Percentiles rank a stretch among this genome's conserved stretches.
These are phyloP conservation scores for Colletotrichum godetiae DNA, from an alignment of 2,329 filamentous ascomycete genomes.

Conservation along the genomic window DNA sequence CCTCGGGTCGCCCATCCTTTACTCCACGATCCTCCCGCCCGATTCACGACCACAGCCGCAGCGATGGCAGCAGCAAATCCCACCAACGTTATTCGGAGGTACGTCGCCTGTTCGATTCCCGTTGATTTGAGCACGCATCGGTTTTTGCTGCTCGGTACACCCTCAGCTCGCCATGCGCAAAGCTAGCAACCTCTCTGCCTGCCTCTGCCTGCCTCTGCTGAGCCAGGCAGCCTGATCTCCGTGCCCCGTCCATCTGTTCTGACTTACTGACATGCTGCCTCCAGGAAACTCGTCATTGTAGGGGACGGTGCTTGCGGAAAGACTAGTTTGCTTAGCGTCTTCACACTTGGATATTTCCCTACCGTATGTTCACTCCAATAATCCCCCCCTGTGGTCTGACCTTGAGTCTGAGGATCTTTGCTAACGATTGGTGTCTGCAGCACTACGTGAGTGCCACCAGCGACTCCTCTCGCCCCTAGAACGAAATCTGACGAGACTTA, in stretches of 20 bases:
- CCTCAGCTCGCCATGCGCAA: not conserved
- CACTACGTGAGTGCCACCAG: slow-evolving; percentile 65
- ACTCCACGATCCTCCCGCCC: not conserved
- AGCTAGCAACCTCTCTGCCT: not conserved
- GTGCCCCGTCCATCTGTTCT: not conserved
- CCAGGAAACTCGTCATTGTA: slow-evolving; percentile 95
- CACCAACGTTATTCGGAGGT: slow-evolving; percentile 75
- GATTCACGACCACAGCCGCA: not conserved
- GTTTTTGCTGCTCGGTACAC: not conserved
- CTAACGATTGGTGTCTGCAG: slow-evolving; percentile 47
- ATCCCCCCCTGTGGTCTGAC: slow-evolving; percentile 11
- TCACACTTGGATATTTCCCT: slow-evolving; percentile 97
- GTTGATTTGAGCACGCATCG: not conserved
- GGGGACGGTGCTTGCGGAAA: slow-evolving; percentile 98
- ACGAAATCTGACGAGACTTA: slow-evolving; percentile 28
- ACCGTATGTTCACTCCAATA: slow-evolving; percentile 73
- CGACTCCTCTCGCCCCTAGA: slow-evolving; percentile 1
- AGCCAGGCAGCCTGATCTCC: not conserved
- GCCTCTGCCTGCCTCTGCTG: not conserved
- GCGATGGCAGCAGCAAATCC: slow-evolving; percentile 58
- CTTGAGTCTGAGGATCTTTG: slow-evolving; percentile 39
- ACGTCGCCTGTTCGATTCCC: slow-evolving; percentile 45
- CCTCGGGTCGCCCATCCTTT: slow-evolving; percentile 1
- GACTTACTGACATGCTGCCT: not conserved
- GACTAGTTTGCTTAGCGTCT: slow-evolving; percentile 96